These are phyloP conservation scores for Monosporascus sp. DNA, from an alignment of 2,329 filamentous ascomycete species.

Conservation along the genomic window DNA sequence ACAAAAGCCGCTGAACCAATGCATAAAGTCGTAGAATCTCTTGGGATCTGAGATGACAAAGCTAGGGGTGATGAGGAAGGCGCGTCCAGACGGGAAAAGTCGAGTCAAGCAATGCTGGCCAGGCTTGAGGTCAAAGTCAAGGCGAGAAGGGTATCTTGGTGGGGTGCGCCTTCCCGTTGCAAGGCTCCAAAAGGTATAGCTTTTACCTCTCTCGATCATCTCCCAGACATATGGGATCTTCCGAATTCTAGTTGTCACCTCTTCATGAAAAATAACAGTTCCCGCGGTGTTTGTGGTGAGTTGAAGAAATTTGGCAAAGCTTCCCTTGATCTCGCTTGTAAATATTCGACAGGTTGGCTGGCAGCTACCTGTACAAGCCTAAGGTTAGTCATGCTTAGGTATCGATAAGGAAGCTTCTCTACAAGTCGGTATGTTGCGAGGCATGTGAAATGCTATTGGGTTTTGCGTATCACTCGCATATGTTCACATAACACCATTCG, in stretches of 20 bases:
- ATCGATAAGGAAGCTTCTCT: too few species aligned
- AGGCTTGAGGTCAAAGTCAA: conserved; percentile 13
- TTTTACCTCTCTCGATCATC: conserved; percentile 15
- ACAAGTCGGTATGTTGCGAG: too few species aligned
- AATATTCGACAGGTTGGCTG: conserved; percentile 24
- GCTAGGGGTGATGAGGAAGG: conserved; percentile 44
- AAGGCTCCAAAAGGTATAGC: conserved; percentile 24
- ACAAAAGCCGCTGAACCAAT: conserved; percentile 30
- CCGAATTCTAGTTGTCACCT: conserved; percentile 17
- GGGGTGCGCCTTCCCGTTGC: conserved; percentile 17
- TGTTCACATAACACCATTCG: too few species aligned
- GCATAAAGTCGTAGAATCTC: conserved; percentile 31
- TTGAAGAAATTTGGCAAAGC: conserved; percentile 22
- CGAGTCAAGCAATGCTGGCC: conserved; percentile 31
- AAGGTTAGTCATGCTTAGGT: conserved; percentile 1
- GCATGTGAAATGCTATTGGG: too few species aligned
- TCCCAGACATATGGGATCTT: conserved; percentile 20
- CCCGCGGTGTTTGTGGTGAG: conserved; percentile 16
- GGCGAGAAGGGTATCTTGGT: conserved; percentile 26
- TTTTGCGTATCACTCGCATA: too few species aligned
- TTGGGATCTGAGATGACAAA: conserved; percentile 41
- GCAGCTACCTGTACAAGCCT: conserved; percentile 12
- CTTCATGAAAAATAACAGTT: conserved; percentile 25
- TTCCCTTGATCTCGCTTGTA: conserved; percentile 12
- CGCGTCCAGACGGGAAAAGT: conserved; percentile 39